These are phyloP conservation scores for Cyclotella kingstonii DNA, from an alignment of 108 stramenopile genomes.

Conservation along the genomic window DNA sequence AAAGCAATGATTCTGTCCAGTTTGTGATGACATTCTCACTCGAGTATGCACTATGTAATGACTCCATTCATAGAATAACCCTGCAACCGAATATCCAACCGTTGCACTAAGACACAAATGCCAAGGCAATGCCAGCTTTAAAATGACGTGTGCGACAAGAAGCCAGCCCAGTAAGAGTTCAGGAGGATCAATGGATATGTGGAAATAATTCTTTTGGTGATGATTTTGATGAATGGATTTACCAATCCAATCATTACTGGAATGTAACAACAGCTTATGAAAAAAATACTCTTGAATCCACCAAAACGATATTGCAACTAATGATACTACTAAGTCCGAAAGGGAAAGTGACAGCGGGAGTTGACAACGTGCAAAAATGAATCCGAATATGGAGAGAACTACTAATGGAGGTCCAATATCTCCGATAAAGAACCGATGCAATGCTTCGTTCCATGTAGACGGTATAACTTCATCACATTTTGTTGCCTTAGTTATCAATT, in stretches of 20 bases:
- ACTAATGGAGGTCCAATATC: conserved; percentile 42
- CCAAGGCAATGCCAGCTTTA: conserved; percentile 45
- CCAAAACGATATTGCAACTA: conserved; percentile 47
- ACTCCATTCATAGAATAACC: conserved; percentile 67
- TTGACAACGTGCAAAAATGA: conserved; percentile 23
- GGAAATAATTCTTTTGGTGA: conserved; percentile 59
- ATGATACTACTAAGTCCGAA: conserved; percentile 29
- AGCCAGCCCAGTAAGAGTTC: conserved; percentile 57
- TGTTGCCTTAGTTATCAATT: not conserved
- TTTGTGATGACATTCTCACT: conserved; percentile 36
- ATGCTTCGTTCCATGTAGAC: conserved; percentile 32
- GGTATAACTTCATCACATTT: conserved; percentile 15
- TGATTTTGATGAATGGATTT: conserved; percentile 61
- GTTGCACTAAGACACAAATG: conserved; percentile 54
- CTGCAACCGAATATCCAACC: conserved; percentile 57
- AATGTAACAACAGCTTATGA: conserved; percentile 53
- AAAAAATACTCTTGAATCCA: conserved; percentile 67
- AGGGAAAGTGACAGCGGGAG: conserved; percentile 16
- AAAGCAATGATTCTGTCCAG: not conserved
- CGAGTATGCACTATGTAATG: conserved; percentile 74
- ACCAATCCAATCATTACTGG: conserved; percentile 60
- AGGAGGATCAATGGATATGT: conserved; percentile 64
- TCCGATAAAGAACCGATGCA: conserved; percentile 33
- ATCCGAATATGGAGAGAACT: conserved; percentile 25
- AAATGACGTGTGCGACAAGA: conserved; percentile 33